A percentile compares a stretch with the other conserved stretches of the same genome.
Conservation (phyloP, 805 yeast species). For the Ogataea nakhonphanomensis region DNA sequence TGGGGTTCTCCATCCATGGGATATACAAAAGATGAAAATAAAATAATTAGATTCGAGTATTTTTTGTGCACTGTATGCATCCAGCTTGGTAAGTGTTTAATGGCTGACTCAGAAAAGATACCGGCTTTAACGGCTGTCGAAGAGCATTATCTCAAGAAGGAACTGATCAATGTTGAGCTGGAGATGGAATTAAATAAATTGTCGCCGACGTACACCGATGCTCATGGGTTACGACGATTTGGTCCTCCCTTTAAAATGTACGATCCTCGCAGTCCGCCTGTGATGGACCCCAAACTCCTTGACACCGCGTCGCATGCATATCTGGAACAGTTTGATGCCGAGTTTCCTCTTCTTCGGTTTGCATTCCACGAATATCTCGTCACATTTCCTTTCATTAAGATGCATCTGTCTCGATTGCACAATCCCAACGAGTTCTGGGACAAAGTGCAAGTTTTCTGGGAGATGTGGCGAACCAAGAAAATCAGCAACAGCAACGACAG, state of each 20-base stretch:
- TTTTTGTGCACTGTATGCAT: too few species aligned
- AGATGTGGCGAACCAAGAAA: conserved; percentile 67
- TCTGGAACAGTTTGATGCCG: conserved; percentile 27
- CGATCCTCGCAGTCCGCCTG: conserved; percentile 38
- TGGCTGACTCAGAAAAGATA: neutral
- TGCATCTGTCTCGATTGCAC: conserved; percentile 32
- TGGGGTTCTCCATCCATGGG: neutral
- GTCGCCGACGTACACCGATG: conserved; percentile 44
- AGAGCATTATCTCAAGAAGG: conserved; percentile 86
- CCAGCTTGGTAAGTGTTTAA: neutral
- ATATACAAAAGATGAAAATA: neutral
- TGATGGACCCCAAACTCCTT: conserved; percentile 16
- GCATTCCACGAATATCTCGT: conserved; percentile 59
- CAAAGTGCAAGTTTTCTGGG: conserved; percentile 78
- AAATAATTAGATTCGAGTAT: neutral
- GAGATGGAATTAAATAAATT: conserved; percentile 58
- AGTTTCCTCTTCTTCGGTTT: conserved; percentile 67
- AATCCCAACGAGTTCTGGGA: conserved; percentile 59
- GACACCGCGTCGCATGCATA: conserved; percentile 17
- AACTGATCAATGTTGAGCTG: conserved; percentile 61
- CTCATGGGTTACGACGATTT: conserved; percentile 59
- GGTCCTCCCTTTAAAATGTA: conserved; percentile 71
- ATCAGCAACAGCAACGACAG: conserved; percentile 75
- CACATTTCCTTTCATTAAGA: conserved; percentile 73
- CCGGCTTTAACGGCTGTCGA: conserved; percentile 51